Evolutionary conservation across 495 filamentous ascomycete genomes (phyloP), one percentile per base, ranked within the genome.

Genomic region (Penicillium lividum): DNA sequence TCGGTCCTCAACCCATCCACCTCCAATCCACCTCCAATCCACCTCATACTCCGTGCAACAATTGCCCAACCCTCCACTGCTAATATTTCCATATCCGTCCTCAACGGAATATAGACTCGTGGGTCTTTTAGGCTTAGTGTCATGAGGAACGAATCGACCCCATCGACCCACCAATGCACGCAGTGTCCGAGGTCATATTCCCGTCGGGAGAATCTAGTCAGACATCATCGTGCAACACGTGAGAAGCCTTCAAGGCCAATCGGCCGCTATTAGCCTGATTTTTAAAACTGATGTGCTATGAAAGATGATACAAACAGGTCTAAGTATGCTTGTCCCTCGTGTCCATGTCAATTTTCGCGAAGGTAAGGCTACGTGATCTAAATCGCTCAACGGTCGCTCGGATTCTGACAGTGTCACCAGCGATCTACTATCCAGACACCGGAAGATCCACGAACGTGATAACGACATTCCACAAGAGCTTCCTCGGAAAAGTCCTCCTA

Each of bases 181-280:
- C n/a, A 11, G 18, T 58, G 56, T 25, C 29, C 30, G 13, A 58
- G 47, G 49, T 58, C 56, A 1, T 58, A 46, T 45, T 53, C 56
- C 4, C 56, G 56, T 8, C 40, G 49, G 34, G 56, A 58, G 36
- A 58, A 58, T 58, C 56, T 58, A 5, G 40, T 58, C 40, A 53
- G 49, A 34, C 51, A 54, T 40, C 28, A 42, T 54, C 51, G 51
- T 45, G 40, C 38, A 16, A 22, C 38, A 44, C 51, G 51, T 54
- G 31, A 54, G 51, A n/a, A 45, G 4, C 38, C 33, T 11, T 31
- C 7, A 7, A 31, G 30, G n/a, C 30, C 7, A 31, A 31, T 31
- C 30, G 7, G 30, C 30, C 30, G 30, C 7, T 31, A n/a, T n/a
- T n/a, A n/a, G n/a, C n/a, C n/a, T 31, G 30, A 31, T 31, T 7